A percentile compares a stretch with the other conserved stretches of the same genome.
These are phyloP conservation scores for Geotrichum bryndzae DNA, from an alignment of 1,139 yeast species.

Conservation along the genomic window DNA sequence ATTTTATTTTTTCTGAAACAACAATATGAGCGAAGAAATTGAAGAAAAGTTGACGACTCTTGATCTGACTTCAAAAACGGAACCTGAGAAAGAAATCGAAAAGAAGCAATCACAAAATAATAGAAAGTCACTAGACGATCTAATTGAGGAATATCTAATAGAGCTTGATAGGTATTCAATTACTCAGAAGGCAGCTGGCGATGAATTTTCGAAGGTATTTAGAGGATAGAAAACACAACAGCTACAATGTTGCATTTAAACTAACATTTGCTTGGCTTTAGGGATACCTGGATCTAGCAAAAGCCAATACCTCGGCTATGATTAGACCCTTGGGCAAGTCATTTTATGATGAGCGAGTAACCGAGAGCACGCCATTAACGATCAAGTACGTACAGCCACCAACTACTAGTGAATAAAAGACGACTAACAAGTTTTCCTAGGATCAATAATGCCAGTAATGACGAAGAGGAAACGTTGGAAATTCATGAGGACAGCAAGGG, in stretches of 20 bases:
- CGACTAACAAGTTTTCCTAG: background rate
- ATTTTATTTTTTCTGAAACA: background rate
- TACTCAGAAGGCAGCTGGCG: slow-evolving; percentile 3
- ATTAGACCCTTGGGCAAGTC: slow-evolving; percentile 2
- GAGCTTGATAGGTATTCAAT: slow-evolving; percentile 8
- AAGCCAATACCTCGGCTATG: slow-evolving; percentile 11
- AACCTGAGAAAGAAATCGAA: background rate
- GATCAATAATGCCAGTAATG: background rate
- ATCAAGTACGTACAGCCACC: slow-evolving; percentile 2
- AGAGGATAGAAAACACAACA: background rate
- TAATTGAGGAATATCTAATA: slow-evolving; percentile 7
- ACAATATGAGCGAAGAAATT: background rate
- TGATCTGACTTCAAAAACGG: background rate
- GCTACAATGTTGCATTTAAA: background rate
- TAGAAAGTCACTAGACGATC: background rate
- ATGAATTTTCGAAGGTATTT: slow-evolving; percentile 10
- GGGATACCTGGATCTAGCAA: slow-evolving; percentile 15
- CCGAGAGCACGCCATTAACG: slow-evolving; percentile 8
- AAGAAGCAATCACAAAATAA: background rate
- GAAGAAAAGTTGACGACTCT: background rate
- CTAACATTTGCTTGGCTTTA: background rate
- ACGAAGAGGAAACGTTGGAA: background rate
- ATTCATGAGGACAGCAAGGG: background rate
- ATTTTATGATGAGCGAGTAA: slow-evolving; percentile 12
- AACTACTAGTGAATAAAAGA: background rate